Percentiles rank a stretch among this genome's conserved stretches.
These are phyloP conservation scores for Xylaria bambusicola DNA, from an alignment of 495 filamentous ascomycete genomes.

Conservation along the genomic window DNA sequence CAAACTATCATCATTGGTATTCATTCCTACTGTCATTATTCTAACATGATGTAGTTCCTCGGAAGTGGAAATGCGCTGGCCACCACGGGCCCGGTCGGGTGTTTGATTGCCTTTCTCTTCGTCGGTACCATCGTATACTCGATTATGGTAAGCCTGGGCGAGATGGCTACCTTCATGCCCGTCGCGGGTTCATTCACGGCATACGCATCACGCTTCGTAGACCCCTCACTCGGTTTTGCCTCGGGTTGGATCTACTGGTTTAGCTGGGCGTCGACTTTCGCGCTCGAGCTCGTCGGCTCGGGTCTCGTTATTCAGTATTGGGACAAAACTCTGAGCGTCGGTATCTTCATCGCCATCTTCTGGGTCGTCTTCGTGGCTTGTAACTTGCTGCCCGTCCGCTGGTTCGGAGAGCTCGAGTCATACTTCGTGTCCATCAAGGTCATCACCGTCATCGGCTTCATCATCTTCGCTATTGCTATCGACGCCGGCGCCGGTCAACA, in stretches of 20 bases:
- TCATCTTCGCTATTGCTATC: conserved; percentile 67
- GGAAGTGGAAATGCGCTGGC: conserved; percentile 66
- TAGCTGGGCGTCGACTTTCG: conserved; percentile 61
- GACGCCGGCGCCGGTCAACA: conserved; percentile 67
- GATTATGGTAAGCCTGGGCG: conserved; percentile 60
- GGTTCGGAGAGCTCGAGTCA: conserved; percentile 76
- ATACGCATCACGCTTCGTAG: conserved; percentile 72
- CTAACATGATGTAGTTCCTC: conserved; percentile 50
- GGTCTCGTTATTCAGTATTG: conserved; percentile 76
- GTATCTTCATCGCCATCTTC: conserved; percentile 76
- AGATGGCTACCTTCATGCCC: conserved; percentile 76
- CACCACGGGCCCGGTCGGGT: conserved; percentile 63
- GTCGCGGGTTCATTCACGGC: conserved; percentile 75
- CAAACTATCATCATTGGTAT: background rate
- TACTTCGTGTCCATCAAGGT: conserved; percentile 76
- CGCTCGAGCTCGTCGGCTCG: conserved; percentile 74
- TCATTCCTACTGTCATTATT: too few relatives aligned
- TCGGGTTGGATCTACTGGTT: conserved; percentile 70
- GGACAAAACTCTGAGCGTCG: conserved; percentile 55
- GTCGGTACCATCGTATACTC: conserved; percentile 65
- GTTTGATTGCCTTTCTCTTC: conserved; percentile 70
- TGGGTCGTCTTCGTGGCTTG: conserved; percentile 66
- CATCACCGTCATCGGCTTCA: conserved; percentile 68
- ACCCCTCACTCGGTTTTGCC: conserved; percentile 74
- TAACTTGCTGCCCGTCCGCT: conserved; percentile 68